These are phyloP conservation scores for Stephania yunnanensis DNA, from an alignment of 164 flowering plant genomes.

Conservation along the genomic window DNA sequence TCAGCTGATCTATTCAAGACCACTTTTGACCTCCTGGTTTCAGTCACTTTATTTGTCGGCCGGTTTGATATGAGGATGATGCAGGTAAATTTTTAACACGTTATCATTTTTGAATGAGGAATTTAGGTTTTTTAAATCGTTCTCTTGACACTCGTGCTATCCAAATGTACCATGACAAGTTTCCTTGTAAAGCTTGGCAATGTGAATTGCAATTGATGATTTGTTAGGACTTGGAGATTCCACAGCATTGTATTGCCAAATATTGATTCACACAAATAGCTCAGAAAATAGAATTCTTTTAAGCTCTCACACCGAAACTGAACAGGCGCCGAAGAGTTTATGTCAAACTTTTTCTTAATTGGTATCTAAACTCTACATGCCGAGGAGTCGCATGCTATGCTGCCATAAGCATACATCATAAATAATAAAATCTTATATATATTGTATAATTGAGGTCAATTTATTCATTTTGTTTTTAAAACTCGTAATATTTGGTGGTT, in stretches of 20 bases:
- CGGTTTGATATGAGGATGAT: constrained; percentile 99
- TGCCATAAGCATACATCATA: no score
- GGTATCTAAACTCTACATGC: background rate
- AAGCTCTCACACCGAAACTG: background rate
- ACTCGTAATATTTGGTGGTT: background rate
- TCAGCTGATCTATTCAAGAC: constrained; percentile 99
- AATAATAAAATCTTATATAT: background rate
- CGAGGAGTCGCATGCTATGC: background rate
- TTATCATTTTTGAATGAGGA: background rate
- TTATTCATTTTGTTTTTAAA: background rate
- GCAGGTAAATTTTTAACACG: constrained; percentile 57
- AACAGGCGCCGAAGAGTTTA: background rate
- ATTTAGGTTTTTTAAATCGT: background rate
- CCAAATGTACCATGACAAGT: background rate
- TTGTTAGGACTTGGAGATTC: background rate
- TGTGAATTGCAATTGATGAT: background rate
- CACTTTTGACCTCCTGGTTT: constrained; percentile 91
- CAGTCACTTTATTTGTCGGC: constrained; percentile 96
- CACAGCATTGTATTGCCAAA: background rate
- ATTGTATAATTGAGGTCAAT: background rate
- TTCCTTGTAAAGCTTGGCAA: background rate
- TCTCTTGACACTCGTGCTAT: background rate
- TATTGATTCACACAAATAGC: background rate
- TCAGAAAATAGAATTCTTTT: background rate
- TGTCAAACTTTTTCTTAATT: background rate